These are phyloP conservation scores for Amphibolis antarctica DNA, from an alignment of 106 monocot species.

Conservation along the genomic window DNA sequence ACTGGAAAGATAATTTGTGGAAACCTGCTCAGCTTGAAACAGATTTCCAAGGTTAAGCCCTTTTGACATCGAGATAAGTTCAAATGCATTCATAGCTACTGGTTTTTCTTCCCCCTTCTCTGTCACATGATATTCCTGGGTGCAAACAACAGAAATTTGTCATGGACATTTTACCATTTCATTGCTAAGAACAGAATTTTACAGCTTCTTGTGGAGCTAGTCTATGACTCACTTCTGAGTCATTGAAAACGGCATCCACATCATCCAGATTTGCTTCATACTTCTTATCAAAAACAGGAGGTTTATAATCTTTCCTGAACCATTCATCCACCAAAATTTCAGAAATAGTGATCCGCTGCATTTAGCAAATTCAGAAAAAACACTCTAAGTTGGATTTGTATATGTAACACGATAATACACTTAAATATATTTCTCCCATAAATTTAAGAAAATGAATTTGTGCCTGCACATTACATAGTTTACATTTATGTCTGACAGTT, in stretches of 20 bases:
- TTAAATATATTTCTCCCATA: not conserved
- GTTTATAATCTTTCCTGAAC: constrained; percentile 89
- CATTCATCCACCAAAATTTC: constrained; percentile 83
- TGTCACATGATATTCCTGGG: constrained; percentile 49
- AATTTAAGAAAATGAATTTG: not conserved
- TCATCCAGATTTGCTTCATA: constrained; percentile 56
- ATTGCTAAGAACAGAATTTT: not conserved
- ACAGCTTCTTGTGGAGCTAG: too few relatives aligned
- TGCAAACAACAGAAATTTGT: too few relatives aligned
- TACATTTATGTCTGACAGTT: too few relatives aligned
- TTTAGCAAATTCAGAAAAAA: not conserved
- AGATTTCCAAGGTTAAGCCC: constrained; percentile 76
- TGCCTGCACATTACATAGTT: not conserved
- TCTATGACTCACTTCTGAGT: constrained; percentile 48
- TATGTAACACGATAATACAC: not conserved
- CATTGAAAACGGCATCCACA: constrained; percentile 61
- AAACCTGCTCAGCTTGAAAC: constrained; percentile 61
- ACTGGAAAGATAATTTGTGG: too few relatives aligned
- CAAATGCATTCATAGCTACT: constrained; percentile 74
- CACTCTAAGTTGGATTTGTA: not conserved
- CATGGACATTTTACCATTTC: not conserved
- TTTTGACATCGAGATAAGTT: constrained; percentile 78
- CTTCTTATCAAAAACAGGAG: constrained; percentile 60
- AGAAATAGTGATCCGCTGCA: constrained; percentile 73
- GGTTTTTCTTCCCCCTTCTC: constrained; percentile 60